Evolutionary conservation across 495 filamentous ascomycete species (phyloP).

Genomic region (Penicillium desertorum): DNA sequence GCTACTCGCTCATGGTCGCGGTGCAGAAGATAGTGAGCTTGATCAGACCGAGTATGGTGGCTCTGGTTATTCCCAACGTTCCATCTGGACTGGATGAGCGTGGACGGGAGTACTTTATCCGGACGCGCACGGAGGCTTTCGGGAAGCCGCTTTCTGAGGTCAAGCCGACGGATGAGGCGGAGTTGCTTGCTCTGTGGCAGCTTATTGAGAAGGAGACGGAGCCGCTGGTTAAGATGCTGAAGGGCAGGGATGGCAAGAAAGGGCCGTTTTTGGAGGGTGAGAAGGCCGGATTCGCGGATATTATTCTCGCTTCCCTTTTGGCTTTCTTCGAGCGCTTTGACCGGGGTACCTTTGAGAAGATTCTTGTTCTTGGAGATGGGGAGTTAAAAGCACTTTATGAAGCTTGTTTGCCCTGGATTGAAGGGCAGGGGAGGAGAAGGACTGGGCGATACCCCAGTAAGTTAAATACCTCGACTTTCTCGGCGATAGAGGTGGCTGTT

Average conservation of each 20-base stretch:
- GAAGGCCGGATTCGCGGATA: slow-evolving; percentile 30
- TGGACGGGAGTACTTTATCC: slow-evolving; percentile 33
- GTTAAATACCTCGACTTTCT: background rate
- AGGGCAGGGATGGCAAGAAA: slow-evolving; percentile 32
- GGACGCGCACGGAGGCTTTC: slow-evolving; percentile 29
- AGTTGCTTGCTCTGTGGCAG: slow-evolving; percentile 19
- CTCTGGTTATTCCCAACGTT: slow-evolving; percentile 26
- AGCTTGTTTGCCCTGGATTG: slow-evolving; percentile 33
- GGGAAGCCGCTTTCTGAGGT: slow-evolving; percentile 38
- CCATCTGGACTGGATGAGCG: slow-evolving; percentile 28
- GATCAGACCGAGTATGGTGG: background rate
- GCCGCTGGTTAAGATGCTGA: slow-evolving; percentile 23
- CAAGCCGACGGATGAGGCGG: slow-evolving; percentile 21
- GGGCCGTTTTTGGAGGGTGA: slow-evolving; percentile 36
- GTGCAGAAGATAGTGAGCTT: slow-evolving; percentile 8
- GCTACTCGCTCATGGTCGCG: slow-evolving; percentile 26
- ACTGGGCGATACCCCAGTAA: slow-evolving; percentile 28
- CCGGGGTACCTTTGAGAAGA: slow-evolving; percentile 20
- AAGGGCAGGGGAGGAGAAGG: slow-evolving; percentile 37
- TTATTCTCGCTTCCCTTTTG: slow-evolving; percentile 19
- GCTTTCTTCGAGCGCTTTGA: slow-evolving; percentile 29
- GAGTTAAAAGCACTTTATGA: slow-evolving; percentile 28
- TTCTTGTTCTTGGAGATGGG: slow-evolving; percentile 24
- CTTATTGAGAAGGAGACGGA: slow-evolving; percentile 16
- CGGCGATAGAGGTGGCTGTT: slow-evolving; percentile 8